Conservation (phyloP, 1,139 yeast species). For the Yamadazyma membranifaciens region DNA sequence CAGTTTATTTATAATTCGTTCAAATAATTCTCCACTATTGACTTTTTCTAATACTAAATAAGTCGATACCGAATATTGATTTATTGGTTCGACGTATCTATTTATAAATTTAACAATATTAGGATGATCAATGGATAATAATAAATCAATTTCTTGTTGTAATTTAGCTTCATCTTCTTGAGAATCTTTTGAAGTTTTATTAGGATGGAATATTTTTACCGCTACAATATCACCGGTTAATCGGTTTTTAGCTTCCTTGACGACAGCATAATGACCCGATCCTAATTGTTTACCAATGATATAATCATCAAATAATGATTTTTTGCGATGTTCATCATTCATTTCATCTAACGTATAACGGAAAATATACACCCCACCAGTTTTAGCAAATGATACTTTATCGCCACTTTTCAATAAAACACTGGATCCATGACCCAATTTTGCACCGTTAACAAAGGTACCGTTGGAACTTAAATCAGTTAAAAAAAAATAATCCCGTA, state of each 20-base stretch:
- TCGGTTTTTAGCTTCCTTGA: slow-evolving; percentile 63
- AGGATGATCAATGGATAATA: slow-evolving; percentile 66
- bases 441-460: slow-evolving; percentile 58
- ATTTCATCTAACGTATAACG: slow-evolving; percentile 36
- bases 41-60: slow-evolving; percentile 71
- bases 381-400: slow-evolving; percentile 58
- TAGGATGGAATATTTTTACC: slow-evolving; percentile 75
- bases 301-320: slow-evolving; percentile 59
- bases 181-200: slow-evolving; percentile 30
- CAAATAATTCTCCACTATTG: slow-evolving; percentile 73
- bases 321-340: slow-evolving; percentile 16
- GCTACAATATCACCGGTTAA: slow-evolving; percentile 64
- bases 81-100: slow-evolving; percentile 67
- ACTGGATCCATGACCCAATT: slow-evolving; percentile 48
- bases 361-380: slow-evolving; percentile 54
- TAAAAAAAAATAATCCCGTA: slow-evolving; percentile 44
- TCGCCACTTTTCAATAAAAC: slow-evolving; percentile 62
- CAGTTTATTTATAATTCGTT: slow-evolving; percentile 63
- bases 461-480: slow-evolving; percentile 69
- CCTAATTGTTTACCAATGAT: slow-evolving; percentile 63
- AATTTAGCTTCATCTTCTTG: slow-evolving; percentile 51
- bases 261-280: slow-evolving; percentile 77
- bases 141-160: slow-evolving; percentile 65
- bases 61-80: slow-evolving; percentile 53
- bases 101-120: slow-evolving; percentile 68